phyloP scores from a whole-genome alignment of 306 rosid species.

The Dryas drummondii region DNA sequence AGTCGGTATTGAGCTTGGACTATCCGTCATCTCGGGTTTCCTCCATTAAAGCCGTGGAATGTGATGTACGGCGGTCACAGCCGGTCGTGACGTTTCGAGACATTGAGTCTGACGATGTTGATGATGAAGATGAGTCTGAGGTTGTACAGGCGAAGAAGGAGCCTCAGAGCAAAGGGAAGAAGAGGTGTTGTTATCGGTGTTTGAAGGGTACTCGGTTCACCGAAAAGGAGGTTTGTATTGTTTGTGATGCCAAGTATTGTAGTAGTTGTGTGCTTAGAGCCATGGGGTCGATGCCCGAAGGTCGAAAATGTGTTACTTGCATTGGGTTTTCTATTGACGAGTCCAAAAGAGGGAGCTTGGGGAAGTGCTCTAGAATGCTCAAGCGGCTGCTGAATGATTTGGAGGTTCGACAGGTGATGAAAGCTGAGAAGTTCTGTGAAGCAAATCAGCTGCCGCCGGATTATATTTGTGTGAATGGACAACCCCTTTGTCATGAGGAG shows the following conservation, averaged over 20 bases:
- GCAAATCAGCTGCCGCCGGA: conserved; percentile 90
- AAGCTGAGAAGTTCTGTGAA: conserved; percentile 80
- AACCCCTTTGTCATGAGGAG: conserved; percentile 75
- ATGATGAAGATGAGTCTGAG: conserved; percentile 57
- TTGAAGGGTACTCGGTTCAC: conserved; percentile 80
- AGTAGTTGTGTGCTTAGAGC: conserved; percentile 86
- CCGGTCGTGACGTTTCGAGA: conserved; percentile 60
- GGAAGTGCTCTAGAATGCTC: conserved; percentile 85
- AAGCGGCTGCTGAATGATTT: conserved; percentile 79
- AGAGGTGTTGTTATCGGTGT: conserved; percentile 81
- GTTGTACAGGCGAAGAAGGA: conserved; percentile 44
- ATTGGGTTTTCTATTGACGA: conserved; percentile 82
- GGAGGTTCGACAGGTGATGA: conserved; percentile 86
- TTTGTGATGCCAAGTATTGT: conserved; percentile 92
- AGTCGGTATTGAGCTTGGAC: conserved; percentile 74
- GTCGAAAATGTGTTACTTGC: conserved; percentile 90
- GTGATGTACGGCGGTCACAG: conserved; percentile 41
- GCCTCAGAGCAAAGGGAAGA: conserved; percentile 68
- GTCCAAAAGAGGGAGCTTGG: conserved; percentile 68
- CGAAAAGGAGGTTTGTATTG: conserved; percentile 91
- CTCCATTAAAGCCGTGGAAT: conserved; percentile 60
- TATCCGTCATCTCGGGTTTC: conserved; percentile 87
- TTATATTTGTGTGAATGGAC: conserved; percentile 77
- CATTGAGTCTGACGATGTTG: conserved; percentile 61
- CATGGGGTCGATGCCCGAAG: conserved; percentile 99